Conservation (phyloP, 202 grass and related monocot genomes). For the Hordeum pubiflorum region DNA sequence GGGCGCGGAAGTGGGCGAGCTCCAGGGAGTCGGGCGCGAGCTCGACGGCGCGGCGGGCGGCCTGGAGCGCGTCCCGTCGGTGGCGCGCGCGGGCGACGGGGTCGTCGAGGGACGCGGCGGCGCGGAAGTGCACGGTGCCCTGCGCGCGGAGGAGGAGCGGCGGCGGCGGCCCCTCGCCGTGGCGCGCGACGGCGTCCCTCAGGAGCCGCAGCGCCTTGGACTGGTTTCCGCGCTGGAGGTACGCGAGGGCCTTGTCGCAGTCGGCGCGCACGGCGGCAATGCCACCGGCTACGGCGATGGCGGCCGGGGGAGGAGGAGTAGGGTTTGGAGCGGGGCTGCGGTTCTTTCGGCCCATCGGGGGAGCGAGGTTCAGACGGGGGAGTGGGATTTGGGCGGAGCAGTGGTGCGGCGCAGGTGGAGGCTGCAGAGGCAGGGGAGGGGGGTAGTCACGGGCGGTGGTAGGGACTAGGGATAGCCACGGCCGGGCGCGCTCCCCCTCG, state of each 20-base stretch:
- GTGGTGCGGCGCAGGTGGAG: neutral
- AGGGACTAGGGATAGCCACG: too few species aligned
- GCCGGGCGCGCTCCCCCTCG: too few species aligned
- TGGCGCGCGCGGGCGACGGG: slow-evolving; percentile 50
- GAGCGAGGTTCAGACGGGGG: neutral
- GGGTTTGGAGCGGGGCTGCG: slow-evolving; percentile 52
- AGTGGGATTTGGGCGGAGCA: neutral
- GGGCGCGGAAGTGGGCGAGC: slow-evolving; percentile 70
- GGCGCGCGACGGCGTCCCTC: slow-evolving; percentile 46
- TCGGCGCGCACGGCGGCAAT: slow-evolving; percentile 33
- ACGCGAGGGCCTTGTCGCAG: slow-evolving; percentile 45
- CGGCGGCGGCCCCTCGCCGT: slow-evolving; percentile 37
- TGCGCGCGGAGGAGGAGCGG: slow-evolving; percentile 66
- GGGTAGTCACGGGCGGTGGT: too few species aligned
- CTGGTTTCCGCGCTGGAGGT: slow-evolving; percentile 55
- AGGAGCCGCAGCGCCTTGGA: slow-evolving; percentile 54
- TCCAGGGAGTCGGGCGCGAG: slow-evolving; percentile 70
- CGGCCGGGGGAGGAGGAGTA: slow-evolving; percentile 27
- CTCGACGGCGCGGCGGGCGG: slow-evolving; percentile 45
- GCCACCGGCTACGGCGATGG: neutral
- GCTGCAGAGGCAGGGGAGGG: too few species aligned
- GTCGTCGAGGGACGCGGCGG: slow-evolving; percentile 48
- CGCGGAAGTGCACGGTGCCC: slow-evolving; percentile 51
- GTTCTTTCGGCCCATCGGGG: slow-evolving; percentile 53
- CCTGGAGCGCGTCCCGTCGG: slow-evolving; percentile 38